A percentile compares a stretch with the other conserved stretches of the same genome.
phyloP scores from a whole-genome alignment of 2,329 filamentous ascomycete species.

The Epichloe elymi region DNA sequence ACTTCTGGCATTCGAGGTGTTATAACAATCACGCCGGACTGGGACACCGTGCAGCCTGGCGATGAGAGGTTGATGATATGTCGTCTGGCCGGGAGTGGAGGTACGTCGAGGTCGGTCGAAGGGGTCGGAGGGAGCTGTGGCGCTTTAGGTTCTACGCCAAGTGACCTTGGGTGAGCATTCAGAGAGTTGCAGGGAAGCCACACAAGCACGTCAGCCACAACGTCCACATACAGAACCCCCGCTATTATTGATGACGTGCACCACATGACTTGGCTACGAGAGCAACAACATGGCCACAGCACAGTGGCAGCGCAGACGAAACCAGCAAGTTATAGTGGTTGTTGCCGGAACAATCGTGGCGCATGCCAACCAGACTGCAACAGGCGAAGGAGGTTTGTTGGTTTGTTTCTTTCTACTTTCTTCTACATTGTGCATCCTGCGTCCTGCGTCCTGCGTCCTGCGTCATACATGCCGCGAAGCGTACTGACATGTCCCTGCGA shows the following conservation, averaged over 20 bases:
- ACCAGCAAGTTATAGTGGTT: too few species aligned
- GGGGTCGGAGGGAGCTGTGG: conserved; percentile 15
- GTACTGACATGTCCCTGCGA: neutral
- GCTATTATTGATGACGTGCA: neutral
- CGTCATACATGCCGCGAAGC: neutral
- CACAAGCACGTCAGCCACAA: neutral
- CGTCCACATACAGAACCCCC: neutral
- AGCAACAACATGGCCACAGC: too few species aligned
- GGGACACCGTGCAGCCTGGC: neutral
- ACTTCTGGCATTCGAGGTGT: neutral
- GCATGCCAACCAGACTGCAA: neutral
- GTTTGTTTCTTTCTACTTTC: neutral
- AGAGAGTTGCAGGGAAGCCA: neutral
- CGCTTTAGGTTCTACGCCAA: conserved; percentile 9
- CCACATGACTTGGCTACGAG: conserved; percentile 2
- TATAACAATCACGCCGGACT: neutral
- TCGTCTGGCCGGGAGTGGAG: conserved; percentile 8
- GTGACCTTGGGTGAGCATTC: too few species aligned
- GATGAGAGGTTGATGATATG: neutral
- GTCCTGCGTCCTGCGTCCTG: neutral
- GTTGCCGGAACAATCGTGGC: too few species aligned
- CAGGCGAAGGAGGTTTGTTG: neutral
- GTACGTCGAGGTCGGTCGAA: neutral
- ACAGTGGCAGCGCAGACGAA: too few species aligned
- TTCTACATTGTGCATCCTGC: neutral